These are phyloP conservation scores for Plectosphaerella sp. DNA, from an alignment of 2,329 filamentous ascomycete species.

Conservation along the genomic window DNA sequence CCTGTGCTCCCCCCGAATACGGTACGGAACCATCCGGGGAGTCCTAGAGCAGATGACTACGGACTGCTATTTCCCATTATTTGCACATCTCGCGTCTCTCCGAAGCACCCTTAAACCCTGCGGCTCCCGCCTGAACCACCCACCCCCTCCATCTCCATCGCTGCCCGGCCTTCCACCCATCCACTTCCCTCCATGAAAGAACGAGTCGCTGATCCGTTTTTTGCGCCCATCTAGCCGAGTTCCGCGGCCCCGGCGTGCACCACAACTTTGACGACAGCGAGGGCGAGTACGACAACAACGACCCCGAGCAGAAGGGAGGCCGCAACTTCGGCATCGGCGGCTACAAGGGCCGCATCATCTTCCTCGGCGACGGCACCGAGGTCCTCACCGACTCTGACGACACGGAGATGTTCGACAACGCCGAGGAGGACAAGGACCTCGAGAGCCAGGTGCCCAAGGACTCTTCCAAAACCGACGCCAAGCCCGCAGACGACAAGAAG, in stretches of 20 bases:
- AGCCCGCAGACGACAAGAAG: constrained; percentile 1
- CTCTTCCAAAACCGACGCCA: constrained; percentile 21
- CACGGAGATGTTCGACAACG: constrained; percentile 87
- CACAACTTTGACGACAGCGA: constrained; percentile 80
- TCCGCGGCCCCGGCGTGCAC: constrained; percentile 77
- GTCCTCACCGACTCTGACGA: constrained; percentile 85
- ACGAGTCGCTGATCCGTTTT: constrained; percentile 10
- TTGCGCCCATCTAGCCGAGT: constrained; percentile 59
- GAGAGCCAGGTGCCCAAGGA: constrained; percentile 76
- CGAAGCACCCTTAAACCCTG: constrained; percentile 4
- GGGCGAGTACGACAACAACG: constrained; percentile 66
- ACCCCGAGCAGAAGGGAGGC: constrained; percentile 58
- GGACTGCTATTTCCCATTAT: constrained; percentile 1
- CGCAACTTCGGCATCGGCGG: constrained; percentile 63
- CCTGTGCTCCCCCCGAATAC: constrained; percentile 98
- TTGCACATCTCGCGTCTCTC: constrained; percentile 8
- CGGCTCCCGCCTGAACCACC: constrained; percentile 7
- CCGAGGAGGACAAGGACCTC: constrained; percentile 80
- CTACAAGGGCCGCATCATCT: constrained; percentile 83
- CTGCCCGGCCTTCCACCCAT: constrained; percentile 4
- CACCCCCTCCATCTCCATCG: constrained; percentile 8
- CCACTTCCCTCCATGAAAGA: constrained; percentile 1
- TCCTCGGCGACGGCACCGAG: constrained; percentile 92
- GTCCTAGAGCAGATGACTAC: constrained; percentile 7
- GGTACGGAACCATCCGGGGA: constrained; percentile 60